Conservation (phyloP, 2,329 filamentous ascomycete species). For the Aspergillus sp. region DNA sequence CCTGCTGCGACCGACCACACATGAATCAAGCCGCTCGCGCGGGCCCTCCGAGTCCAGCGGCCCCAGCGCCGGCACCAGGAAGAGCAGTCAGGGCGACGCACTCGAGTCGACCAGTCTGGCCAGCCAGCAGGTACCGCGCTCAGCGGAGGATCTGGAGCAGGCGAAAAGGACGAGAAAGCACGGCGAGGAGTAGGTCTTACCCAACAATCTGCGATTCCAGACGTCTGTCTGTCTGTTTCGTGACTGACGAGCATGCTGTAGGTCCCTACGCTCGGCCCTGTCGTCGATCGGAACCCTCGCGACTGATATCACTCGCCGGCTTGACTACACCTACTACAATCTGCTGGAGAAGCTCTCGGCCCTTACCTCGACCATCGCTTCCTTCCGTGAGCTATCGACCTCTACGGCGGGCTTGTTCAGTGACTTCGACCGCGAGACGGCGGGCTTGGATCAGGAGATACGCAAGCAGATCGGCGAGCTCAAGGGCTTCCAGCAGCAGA, state of each 20-base stretch:
- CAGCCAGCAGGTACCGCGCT: conserved; percentile 22
- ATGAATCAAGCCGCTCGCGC: conserved; percentile 22
- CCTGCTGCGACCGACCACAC: conserved; percentile 20
- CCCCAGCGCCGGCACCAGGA: conserved; percentile 16
- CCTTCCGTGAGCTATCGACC: conserved; percentile 32
- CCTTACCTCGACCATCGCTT: conserved; percentile 31
- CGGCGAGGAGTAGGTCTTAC: conserved; percentile 59
- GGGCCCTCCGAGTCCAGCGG: conserved; percentile 26
- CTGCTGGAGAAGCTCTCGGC: conserved; percentile 36
- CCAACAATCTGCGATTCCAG: background rate
- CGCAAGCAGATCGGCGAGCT: conserved; percentile 29
- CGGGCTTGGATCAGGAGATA: conserved; percentile 27
- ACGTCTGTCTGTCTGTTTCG: background rate
- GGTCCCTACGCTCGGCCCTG: conserved; percentile 26
- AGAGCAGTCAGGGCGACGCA: conserved; percentile 19
- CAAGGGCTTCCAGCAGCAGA: conserved; percentile 29
- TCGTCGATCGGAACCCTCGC: conserved; percentile 28
- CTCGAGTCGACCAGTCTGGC: conserved; percentile 18
- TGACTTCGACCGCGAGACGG: conserved; percentile 30
- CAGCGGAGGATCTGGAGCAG: conserved; percentile 26
- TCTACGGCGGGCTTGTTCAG: conserved; percentile 27
- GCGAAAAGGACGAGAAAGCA: conserved; percentile 60
- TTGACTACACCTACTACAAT: conserved; percentile 42
- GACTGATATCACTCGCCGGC: conserved; percentile 35
- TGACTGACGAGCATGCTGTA: conserved; percentile 7